Evolutionary conservation across 805 yeast genomes (phyloP), one percentile per base, ranked within the genome.

Genomic region (Groenewaldozyma salmanticensis): DNA sequence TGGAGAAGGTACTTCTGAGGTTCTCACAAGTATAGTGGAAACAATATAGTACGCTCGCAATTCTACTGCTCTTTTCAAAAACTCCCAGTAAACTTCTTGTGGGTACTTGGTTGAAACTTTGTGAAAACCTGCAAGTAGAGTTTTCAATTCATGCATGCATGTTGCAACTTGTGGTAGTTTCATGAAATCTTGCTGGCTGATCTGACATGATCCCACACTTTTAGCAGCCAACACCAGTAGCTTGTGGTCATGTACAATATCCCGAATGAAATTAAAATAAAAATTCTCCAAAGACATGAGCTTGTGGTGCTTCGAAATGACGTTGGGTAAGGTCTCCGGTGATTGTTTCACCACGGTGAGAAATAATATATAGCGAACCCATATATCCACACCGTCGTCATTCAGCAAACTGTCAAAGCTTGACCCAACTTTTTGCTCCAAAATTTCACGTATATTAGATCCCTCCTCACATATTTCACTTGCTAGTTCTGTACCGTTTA

Each of bases 21-120:
- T 37, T 21, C 43, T 27, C 3, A 50, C 35, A n/a, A 49, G 42
- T 27, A 24, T 24, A 9, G 29, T 24, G 11, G 29, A 24, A 9
- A 24, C 29, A 24, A 24, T 24, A 24, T 24, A 24, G 13, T 24
- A 24, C 13, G 29, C 29, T 24, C 29, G 7, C 13, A 24, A 24
- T 24, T 24, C 29, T 9, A 7, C 7, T 24, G 29, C 29, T 24
- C 29, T 24, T 24, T 24, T 7, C 13, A 24, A 24, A 24, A 24
- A 13, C 13, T 7, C 13, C 29, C 29, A 24, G 13, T 24, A 24
- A 24, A 24, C 29, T 4, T 31, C n/a, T 22, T 38, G 31, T 24
- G 29, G 29, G 29, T 24, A 24, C 45, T 40, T 11, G 39, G 31
- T 18, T 21, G 29, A 4, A 35, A 24, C 4, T 37, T n/a, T 4